These are phyloP conservation scores for Rhizopogon salebrosus DNA, from an alignment of 768 basidiomycete species.

Conservation along the genomic window DNA sequence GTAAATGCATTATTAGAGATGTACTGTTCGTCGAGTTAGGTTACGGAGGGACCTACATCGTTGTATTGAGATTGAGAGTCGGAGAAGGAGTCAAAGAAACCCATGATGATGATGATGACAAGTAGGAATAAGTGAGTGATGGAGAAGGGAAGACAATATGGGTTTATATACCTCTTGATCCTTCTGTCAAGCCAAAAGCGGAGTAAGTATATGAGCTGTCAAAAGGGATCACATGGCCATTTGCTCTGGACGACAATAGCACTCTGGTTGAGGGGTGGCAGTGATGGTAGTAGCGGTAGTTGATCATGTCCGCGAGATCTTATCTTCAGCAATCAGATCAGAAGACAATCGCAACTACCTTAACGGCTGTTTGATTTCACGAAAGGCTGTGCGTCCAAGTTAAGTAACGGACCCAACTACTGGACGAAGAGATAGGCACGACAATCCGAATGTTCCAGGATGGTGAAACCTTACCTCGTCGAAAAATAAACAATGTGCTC, in stretches of 20 bases:
- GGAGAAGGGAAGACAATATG: neutral
- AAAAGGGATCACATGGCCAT: neutral
- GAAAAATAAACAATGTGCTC: too few species aligned
- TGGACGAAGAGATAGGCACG: neutral
- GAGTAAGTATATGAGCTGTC: conserved; percentile 1
- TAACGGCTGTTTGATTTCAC: neutral
- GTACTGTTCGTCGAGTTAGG: neutral
- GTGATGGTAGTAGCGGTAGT: neutral
- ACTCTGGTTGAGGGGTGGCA: neutral
- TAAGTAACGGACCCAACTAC: too few species aligned
- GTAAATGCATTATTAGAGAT: neutral
- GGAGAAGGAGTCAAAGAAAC: neutral
- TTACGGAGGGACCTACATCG: neutral
- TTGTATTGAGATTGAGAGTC: neutral
- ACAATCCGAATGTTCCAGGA: too few species aligned
- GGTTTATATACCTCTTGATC: conserved; percentile 3
- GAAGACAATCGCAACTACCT: neutral
- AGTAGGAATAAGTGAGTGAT: neutral
- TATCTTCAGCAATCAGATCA: neutral
- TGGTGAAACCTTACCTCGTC: too few species aligned
- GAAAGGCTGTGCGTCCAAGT: neutral
- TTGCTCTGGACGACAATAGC: neutral
- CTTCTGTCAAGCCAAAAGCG: neutral
- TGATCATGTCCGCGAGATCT: neutral
- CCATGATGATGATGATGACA: conserved; percentile 5